Base-by-base conservation (phyloP, 2,329 filamentous ascomycete genomes). In the Xylariaceae sp. region DNA sequence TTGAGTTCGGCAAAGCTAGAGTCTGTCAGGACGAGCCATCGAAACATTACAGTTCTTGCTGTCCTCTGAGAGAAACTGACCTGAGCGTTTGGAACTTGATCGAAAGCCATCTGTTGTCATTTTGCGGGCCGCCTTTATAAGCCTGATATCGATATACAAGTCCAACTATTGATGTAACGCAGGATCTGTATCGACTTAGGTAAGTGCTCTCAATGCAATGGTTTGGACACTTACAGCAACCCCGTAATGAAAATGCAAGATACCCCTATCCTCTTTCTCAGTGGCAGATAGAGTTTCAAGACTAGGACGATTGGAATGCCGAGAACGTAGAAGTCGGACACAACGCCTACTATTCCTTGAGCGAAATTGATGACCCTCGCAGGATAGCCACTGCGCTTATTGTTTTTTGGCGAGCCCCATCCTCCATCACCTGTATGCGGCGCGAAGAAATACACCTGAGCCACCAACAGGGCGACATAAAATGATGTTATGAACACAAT, bases 1-100 rank as follows among this genome's bases (percentile, higher is more conserved):
- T 58, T 58, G 12, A 58, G 22, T 40, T 58, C 56, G 34, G 48
- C 53, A 38, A 49, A 53, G 34, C 56, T 58, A 40, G 18, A n/a
- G n/a, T n/a, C n/a, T n/a, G n/a, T n/a, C n/a, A n/a, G n/a, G n/a
- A n/a, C 16, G 11, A 45, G 6, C 11, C 28, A 3, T 28, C 22
- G 33, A 12, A 48, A 28, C 31, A 17, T 14, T 19, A n/a, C 45
- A 16, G 16, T 17, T 14, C 4, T 18, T 42, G 17, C 11, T 13
- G 13, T 31, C 14, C 2, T 34, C n/a, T 7, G 14, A 48, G 10
- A 42, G 22, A 14, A 12, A 14, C 22, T 41, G 33, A 47, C 45
- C 14, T 31, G 10, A 47, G 17, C 12, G 45, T 38, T 40, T 31
- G 18, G 13, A 40, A 31, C 31, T 47, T 22, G 14, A 38, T 47